Conservation (phyloP, 1,284 basidiomycete genomes). For the Ustilago cynodontis region DNA sequence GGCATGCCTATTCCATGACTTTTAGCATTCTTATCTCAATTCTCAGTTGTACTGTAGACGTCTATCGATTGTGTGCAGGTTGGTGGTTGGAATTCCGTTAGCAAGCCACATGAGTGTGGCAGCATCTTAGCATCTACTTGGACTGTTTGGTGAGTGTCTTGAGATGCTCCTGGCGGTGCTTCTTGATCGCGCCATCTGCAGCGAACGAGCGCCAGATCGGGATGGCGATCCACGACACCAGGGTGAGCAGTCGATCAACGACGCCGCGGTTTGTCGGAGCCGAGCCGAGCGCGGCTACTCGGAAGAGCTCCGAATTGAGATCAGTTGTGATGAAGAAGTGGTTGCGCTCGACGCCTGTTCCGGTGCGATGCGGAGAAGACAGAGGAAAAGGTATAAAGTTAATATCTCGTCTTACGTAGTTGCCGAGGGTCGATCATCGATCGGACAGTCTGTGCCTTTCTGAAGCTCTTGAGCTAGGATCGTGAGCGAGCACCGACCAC, state of each 20-base stretch:
- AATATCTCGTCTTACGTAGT: not conserved
- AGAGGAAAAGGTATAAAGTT: not conserved
- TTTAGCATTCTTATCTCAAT: slow-evolving; percentile 1
- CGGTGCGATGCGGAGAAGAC: not conserved
- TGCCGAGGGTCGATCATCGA: slow-evolving; percentile 8
- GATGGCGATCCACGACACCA: slow-evolving; percentile 52
- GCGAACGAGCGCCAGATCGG: slow-evolving; percentile 61
- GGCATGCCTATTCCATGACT: not conserved
- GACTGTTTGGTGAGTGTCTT: slow-evolving; percentile 10
- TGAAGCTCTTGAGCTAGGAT: not conserved
- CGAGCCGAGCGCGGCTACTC: slow-evolving; percentile 55
- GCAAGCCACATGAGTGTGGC: not conserved
- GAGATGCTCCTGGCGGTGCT: slow-evolving; percentile 39
- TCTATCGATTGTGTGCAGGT: not conserved
- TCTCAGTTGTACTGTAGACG: slow-evolving; percentile 9
- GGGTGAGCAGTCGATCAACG: slow-evolving; percentile 44
- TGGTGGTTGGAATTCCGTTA: not conserved
- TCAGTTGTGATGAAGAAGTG: slow-evolving; percentile 67
- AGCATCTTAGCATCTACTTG: not conserved
- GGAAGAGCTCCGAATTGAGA: slow-evolving; percentile 60
- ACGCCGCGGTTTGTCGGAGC: slow-evolving; percentile 57
- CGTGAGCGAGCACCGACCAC: not conserved
- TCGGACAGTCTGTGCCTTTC: not conserved
- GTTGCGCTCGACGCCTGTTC: slow-evolving; percentile 45
- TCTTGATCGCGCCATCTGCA: slow-evolving; percentile 50